phyloP scores from a whole-genome alignment of 108 stramenopile genomes.

The Hondaea fermentalgiana region DNA sequence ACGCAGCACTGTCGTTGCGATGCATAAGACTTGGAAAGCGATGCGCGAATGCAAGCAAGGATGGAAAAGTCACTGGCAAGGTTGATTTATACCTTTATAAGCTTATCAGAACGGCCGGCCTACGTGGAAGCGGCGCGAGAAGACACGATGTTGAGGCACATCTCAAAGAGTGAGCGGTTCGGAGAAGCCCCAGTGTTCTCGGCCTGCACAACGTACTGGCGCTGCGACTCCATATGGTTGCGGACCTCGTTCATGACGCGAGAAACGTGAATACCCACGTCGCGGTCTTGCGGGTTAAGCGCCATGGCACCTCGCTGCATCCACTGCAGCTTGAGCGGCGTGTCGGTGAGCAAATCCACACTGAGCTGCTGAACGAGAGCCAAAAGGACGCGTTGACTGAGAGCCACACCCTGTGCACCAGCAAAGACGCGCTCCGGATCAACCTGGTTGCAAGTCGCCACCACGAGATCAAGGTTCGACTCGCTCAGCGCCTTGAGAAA shows the following conservation, averaged over 20 bases:
- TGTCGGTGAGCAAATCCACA: not conserved
- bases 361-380: slow-evolving; percentile 5
- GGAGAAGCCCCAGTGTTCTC: not conserved
- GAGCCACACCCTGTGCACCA: not conserved
- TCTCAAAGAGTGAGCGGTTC: not conserved
- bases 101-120: not conserved
- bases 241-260: not conserved
- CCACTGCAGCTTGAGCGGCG: slow-evolving; percentile 15
- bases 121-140: not conserved
- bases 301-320: not conserved
- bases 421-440: not conserved
- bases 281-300: not conserved
- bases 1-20: too few relatives aligned
- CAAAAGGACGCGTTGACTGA: not conserved
- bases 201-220: not conserved
- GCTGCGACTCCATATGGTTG: not conserved
- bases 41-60: not conserved
- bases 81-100: not conserved
- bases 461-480: not conserved
- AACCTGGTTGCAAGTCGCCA: not conserved
- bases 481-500: not conserved
- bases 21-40: too few relatives aligned
- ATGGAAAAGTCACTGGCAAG: not conserved
- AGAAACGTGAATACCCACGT: not conserved
- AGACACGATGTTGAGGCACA: not conserved